Conservation (phyloP, 257 asterid genomes). For the Anisodus tanguticus region DNA sequence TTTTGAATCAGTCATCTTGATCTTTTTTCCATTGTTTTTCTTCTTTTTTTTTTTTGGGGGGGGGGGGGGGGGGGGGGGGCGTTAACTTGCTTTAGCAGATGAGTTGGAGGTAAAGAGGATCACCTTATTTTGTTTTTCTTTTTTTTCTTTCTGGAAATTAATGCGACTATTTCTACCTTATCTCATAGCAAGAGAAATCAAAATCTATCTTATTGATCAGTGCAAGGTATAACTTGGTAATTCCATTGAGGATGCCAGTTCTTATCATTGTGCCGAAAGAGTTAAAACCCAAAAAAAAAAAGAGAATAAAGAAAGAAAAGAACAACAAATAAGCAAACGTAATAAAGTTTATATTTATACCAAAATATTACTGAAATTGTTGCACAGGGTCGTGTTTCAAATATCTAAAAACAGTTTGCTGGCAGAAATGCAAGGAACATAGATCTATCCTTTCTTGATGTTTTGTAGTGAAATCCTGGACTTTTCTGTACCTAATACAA, state of each 20-base stretch:
- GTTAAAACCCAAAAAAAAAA: not conserved
- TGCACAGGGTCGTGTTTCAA: not conserved
- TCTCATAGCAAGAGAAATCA: not conserved
- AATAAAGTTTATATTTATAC: not conserved
- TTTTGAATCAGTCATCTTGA: constrained; percentile 11
- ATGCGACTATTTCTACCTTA: not conserved
- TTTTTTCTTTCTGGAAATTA: constrained; percentile 3
- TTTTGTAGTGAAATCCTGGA: not conserved
- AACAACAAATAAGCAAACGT: not conserved
- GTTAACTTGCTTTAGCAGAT: constrained; percentile 24
- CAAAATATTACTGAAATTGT: not conserved
- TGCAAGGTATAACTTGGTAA: constrained; percentile 1
- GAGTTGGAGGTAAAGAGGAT: not conserved
- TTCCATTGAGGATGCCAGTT: not conserved
- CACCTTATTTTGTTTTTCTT: not conserved
- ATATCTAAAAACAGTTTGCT: not conserved
- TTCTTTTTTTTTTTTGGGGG: not conserved
- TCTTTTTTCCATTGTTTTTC: not conserved
- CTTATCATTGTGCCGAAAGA: not conserved
- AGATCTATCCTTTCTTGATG: not conserved
- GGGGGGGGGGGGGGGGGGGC: too few species aligned
- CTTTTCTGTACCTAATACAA: not conserved
- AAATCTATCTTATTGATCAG: not conserved
- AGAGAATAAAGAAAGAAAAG: not conserved
- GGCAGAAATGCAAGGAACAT: not conserved